Conservation (phyloP, 345 rosid genomes). For the Barbarea vulgaris region DNA sequence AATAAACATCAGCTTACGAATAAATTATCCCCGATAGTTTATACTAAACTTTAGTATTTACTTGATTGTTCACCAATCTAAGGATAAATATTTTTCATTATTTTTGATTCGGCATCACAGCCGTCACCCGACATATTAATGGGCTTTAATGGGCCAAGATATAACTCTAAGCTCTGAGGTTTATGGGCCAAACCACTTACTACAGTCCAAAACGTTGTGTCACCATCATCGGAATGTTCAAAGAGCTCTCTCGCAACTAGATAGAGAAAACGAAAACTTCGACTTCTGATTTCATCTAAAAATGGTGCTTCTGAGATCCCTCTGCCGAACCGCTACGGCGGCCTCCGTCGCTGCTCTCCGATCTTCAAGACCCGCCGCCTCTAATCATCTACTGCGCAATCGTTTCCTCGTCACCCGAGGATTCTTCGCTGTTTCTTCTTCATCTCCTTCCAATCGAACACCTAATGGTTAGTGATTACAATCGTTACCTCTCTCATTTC, state of each 20-base stretch:
- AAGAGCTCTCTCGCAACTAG: slow-evolving; percentile 19
- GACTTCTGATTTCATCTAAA: slow-evolving; percentile 13
- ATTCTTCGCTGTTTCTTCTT: slow-evolving; percentile 36
- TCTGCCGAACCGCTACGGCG: slow-evolving; percentile 41
- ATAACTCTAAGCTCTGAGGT: neutral
- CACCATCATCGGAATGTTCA: slow-evolving; percentile 21
- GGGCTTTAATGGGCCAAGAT: slow-evolving; percentile 2
- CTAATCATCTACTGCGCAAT: slow-evolving; percentile 1
- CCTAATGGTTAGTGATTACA: slow-evolving; percentile 32
- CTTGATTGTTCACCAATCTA: too few relatives aligned
- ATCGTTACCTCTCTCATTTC: neutral
- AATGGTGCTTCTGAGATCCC: slow-evolving; percentile 43
- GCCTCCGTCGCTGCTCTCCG: slow-evolving; percentile 32
- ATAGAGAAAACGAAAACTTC: neutral
- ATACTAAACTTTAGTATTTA: too few relatives aligned
- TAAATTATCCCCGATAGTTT: too few relatives aligned
- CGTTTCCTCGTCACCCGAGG: slow-evolving; percentile 25
- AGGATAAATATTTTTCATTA: too few relatives aligned
- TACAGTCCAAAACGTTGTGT: slow-evolving; percentile 19
- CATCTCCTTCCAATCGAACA: slow-evolving; percentile 32
- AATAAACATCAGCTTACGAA: too few relatives aligned
- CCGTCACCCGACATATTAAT: neutral
- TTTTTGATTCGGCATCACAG: too few relatives aligned
- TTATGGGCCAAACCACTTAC: slow-evolving; percentile 7
- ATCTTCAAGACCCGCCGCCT: slow-evolving; percentile 28